Conservation (phyloP, 2,329 filamentous ascomycete genomes). For the Talaromyces amestolkiae region DNA sequence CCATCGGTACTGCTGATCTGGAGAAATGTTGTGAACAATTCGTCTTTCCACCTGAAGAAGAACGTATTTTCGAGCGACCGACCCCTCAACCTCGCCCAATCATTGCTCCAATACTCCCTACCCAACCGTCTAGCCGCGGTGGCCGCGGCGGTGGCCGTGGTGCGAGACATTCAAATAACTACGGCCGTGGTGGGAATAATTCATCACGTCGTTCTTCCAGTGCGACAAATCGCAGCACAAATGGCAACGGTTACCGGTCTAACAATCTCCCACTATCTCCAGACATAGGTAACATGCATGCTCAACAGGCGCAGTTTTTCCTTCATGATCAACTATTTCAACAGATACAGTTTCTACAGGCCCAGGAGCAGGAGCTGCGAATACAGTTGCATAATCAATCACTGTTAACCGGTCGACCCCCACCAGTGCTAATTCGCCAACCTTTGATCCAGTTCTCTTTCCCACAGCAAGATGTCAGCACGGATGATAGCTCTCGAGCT, state of each 20-base stretch:
- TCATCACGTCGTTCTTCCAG: conserved; percentile 57
- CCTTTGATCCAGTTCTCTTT: conserved; percentile 43
- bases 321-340: conserved; percentile 51
- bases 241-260: conserved; percentile 33
- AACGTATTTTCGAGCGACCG: conserved; percentile 56
- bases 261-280: conserved; percentile 36
- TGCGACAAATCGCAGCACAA: conserved; percentile 47
- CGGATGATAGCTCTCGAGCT: conserved; percentile 38
- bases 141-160: conserved; percentile 51
- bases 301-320: conserved; percentile 48
- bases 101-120: conserved; percentile 42
- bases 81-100: conserved; percentile 56
- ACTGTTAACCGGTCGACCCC: conserved; percentile 39
- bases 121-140: conserved; percentile 46
- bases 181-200: conserved; percentile 49
- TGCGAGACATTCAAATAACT: conserved; percentile 49
- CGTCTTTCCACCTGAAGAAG: conserved; percentile 80
- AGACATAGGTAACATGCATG: conserved; percentile 42
- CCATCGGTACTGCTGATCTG: conserved; percentile 74
- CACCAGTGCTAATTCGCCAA: conserved; percentile 42
- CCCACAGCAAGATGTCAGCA: conserved; percentile 33
- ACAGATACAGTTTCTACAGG: conserved; percentile 51
- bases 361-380: conserved; percentile 50
- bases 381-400: conserved; percentile 49
- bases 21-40: conserved; percentile 84